These are phyloP conservation scores for Mortierella sp. DNA, from an alignment of 371 early-diverging fungal species.

Conservation along the genomic window DNA sequence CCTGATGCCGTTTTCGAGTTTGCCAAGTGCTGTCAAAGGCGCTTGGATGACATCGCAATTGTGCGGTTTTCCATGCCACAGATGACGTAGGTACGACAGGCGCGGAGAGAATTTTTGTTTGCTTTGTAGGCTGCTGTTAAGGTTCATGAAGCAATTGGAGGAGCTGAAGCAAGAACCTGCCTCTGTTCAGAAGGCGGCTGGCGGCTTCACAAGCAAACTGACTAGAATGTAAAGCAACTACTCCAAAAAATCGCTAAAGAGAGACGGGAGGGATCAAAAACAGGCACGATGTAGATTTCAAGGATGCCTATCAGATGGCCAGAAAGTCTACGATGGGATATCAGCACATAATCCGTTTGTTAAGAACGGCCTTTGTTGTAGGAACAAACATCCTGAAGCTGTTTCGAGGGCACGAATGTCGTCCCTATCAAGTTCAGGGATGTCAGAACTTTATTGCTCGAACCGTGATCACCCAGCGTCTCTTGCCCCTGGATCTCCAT, in stretches of 20 bases:
- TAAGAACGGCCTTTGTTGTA: no score
- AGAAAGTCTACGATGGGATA: no score
- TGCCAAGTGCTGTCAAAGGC: no score
- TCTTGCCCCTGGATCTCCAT: conserved; percentile 91
- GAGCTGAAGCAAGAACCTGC: conserved; percentile 93
- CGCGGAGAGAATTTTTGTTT: no score
- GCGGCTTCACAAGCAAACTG: conserved; percentile 77
- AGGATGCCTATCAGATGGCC: background rate
- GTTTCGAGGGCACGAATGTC: background rate
- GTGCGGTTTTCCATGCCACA: no score
- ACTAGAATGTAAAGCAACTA: conserved; percentile 78
- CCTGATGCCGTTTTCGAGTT: no score
- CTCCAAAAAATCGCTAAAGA: no score
- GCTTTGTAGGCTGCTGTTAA: conserved; percentile 77
- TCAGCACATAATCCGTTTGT: no score
- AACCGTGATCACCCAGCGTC: conserved; percentile 92
- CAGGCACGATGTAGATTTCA: background rate
- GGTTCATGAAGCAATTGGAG: conserved; percentile 89
- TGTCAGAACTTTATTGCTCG: conserved; percentile 74
- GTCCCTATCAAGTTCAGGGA: background rate
- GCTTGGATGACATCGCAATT: no score
- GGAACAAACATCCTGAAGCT: no score
- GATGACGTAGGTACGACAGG: no score
- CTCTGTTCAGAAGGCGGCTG: conserved; percentile 89
- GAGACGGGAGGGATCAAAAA: background rate